Conservation (phyloP, 2,329 filamentous ascomycete genomes). For the Lanzia echinophila region DNA sequence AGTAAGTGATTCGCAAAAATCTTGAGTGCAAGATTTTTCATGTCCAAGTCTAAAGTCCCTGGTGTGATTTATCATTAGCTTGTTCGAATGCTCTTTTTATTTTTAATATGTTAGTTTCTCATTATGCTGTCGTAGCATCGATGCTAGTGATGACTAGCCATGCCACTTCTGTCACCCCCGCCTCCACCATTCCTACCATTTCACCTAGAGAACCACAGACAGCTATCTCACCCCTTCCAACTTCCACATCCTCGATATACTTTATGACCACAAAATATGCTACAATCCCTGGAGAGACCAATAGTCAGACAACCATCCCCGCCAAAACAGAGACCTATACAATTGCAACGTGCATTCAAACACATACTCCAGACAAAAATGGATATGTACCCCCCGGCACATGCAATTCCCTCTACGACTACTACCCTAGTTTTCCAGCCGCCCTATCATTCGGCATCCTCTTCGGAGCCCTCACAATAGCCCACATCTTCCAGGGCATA, state of each 20-base stretch:
- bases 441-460: conserved; percentile 32
- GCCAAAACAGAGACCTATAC: conserved; percentile 10
- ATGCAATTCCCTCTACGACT: conserved; percentile 33
- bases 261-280: conserved; percentile 10
- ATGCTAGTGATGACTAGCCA: too few relatives aligned
- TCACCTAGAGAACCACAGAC: neutral
- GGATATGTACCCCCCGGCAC: conserved; percentile 29
- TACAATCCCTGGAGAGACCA: conserved; percentile 10
- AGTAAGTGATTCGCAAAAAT: too few relatives aligned
- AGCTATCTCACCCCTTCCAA: neutral
- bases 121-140: too few relatives aligned
- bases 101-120: too few relatives aligned
- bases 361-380: conserved; percentile 6
- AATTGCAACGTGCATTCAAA: conserved; percentile 9
- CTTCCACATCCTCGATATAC: neutral
- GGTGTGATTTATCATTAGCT: too few relatives aligned
- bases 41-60: too few relatives aligned
- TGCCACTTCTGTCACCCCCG: too few relatives aligned
- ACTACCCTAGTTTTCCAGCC: conserved; percentile 33
- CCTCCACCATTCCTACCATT: too few relatives aligned
- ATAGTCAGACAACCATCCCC: too few relatives aligned
- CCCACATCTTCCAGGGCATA: conserved; percentile 33
- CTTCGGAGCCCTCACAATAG: conserved; percentile 30
- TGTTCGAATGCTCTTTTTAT: too few relatives aligned
- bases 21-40: too few relatives aligned